These are phyloP conservation scores for Nymphaea colorata DNA, from an alignment of 164 flowering plant species.

Conservation along the genomic window DNA sequence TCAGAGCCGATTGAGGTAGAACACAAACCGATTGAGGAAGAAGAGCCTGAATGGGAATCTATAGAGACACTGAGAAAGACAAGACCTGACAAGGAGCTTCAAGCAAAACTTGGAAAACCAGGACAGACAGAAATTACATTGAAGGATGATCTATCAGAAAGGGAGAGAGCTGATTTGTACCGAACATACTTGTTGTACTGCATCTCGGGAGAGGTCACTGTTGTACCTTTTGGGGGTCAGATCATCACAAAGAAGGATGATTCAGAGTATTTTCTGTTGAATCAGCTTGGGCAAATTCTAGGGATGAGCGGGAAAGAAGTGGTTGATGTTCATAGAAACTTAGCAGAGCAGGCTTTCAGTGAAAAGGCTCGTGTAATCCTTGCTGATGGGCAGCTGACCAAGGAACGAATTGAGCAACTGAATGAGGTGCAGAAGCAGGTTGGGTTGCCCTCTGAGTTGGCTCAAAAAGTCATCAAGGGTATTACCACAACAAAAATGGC, in stretches of 20 bases:
- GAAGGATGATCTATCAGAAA: constrained; percentile 69
- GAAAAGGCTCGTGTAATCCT: constrained; percentile 86
- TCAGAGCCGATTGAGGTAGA: constrained; percentile 5
- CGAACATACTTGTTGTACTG: constrained; percentile 68
- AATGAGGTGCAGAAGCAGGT: constrained; percentile 67
- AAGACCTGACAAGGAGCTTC: constrained; percentile 41
- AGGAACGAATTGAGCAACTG: constrained; percentile 64
- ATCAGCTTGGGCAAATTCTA: constrained; percentile 70
- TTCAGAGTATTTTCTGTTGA: constrained; percentile 51
- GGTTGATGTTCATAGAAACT: constrained; percentile 55
- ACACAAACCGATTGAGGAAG: constrained; percentile 23
- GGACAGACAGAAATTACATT: constrained; percentile 83
- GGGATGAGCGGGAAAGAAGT: constrained; percentile 60
- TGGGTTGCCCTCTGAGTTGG: constrained; percentile 66
- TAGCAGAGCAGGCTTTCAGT: constrained; percentile 85
- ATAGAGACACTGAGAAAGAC: constrained; percentile 56
- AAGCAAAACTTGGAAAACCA: constrained; percentile 39
- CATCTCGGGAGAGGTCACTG: constrained; percentile 61
- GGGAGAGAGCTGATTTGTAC: constrained; percentile 76
- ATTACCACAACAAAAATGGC: constrained; percentile 82
- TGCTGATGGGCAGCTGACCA: constrained; percentile 91
- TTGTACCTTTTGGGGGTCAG: constrained; percentile 55
- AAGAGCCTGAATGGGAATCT: constrained; percentile 67
- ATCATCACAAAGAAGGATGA: constrained; percentile 64
- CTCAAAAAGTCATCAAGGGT: constrained; percentile 72